Base-by-base conservation (phyloP, 768 basidiomycete genomes). In the Mycena vitilis region DNA sequence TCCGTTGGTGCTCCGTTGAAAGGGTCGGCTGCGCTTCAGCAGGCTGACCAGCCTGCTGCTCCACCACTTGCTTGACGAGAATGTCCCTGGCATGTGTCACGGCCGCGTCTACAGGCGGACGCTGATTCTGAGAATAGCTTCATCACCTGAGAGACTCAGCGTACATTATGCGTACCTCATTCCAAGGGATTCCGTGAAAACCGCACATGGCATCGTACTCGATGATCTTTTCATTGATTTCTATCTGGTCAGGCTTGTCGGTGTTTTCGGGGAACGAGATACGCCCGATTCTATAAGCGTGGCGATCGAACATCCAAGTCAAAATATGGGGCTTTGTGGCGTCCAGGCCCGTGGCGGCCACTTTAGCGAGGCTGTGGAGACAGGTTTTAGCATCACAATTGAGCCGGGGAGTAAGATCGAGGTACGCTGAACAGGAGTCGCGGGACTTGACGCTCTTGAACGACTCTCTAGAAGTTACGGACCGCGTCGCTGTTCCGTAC, bases 291-390 rank as follows among this genome's bases (percentile, higher is more conserved):
- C 30, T 30, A 2, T 2, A 30, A 5, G 53, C 51, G 0, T 0
- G 2, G 2, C 67, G 60, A 36, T 63, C 40, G 13, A 52, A 44
- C 8, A 44, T 15, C 67, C 67, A 68, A 3, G 60, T 57, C 6
- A 58, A 15, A 15, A 58, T 57, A 20, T 66, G 16, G 3, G 11
- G 48, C 23, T 20, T 20, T 9, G 2, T 5, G 5, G 30, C 30
- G 5, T 30, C 30, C 2, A 30, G 30, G 30, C 30, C 30, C 3
- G 30, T 30, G 30, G 5, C 30, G 30, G 30, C 30, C 30, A 30
- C 5, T 2, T 5, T 30, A 5, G 30, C 30, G 3, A 30, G 30
- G 30, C 30, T 30, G 5, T 2, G 30, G 3, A 30, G 30, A 30
- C 30, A 30, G 2, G 30, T 5, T 30, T 30, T 5, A 30, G 30